Conservation (phyloP, 2,329 filamentous ascomycete species). For the Botrytis medusae region DNA sequence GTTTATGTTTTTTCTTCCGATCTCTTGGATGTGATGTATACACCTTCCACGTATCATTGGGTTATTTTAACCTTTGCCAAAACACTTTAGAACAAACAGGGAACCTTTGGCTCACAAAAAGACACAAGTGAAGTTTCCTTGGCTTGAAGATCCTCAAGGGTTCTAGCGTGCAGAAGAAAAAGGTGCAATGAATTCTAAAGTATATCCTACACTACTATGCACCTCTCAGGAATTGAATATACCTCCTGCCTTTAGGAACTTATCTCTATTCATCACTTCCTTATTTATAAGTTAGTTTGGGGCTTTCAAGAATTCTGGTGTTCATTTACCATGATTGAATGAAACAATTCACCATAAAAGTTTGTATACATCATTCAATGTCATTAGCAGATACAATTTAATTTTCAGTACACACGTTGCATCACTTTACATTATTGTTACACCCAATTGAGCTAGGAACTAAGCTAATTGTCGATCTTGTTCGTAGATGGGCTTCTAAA, state of each 20-base stretch:
- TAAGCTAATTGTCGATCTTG: background rate
- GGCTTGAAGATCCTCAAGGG: background rate
- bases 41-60: too few relatives aligned
- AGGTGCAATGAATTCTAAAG: background rate
- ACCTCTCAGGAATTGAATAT: background rate
- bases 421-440: background rate
- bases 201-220: background rate
- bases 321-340: background rate
- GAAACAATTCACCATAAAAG: background rate
- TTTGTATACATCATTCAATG: background rate
- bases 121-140: background rate
- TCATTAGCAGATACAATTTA: background rate
- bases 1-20: background rate
- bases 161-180: background rate
- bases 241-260: too few relatives aligned
- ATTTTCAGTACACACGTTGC: background rate
- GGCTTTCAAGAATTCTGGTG: background rate
- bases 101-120: background rate
- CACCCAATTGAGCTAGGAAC: background rate
- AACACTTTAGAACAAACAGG: background rate
- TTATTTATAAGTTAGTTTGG: background rate
- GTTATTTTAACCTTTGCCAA: background rate
- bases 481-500: background rate
- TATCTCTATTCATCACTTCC: accelerated
- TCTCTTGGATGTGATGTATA: background rate